Percentiles rank a stretch among this genome's conserved stretches.
These are phyloP conservation scores for Phytophthora ohioensis DNA, from an alignment of 352 stramenopile genomes.

Conservation along the genomic window DNA sequence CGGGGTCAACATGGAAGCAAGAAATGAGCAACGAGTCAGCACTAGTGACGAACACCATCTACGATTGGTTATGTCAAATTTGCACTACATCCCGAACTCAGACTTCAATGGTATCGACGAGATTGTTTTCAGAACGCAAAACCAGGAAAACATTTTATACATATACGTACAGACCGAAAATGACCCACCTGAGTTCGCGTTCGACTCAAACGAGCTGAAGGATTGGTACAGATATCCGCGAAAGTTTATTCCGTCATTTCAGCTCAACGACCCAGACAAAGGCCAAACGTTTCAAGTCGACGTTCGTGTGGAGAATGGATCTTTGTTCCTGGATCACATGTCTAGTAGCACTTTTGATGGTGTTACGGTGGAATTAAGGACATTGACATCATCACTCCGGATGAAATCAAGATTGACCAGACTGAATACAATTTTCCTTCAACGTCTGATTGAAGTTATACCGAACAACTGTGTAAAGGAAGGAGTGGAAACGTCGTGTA, in stretches of 20 bases:
- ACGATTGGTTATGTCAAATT: conserved; percentile 15
- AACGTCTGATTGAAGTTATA: conserved; percentile 39
- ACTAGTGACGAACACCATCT: conserved; percentile 7
- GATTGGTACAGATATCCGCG: conserved; percentile 39
- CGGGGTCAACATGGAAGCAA: conserved; percentile 10
- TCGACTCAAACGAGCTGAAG: conserved; percentile 20
- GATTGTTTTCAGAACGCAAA: conserved; percentile 20
- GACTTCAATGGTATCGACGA: conserved; percentile 44
- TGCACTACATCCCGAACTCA: conserved; percentile 27
- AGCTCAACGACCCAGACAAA: conserved; percentile 43
- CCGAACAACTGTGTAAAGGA: conserved; percentile 6
- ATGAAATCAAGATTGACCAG: conserved; percentile 35
- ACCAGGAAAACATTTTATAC: conserved; percentile 33
- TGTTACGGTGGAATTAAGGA: conserved; percentile 26
- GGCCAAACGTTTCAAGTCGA: conserved; percentile 47
- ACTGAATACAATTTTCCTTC: conserved; percentile 42
- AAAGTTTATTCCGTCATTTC: conserved; percentile 45
- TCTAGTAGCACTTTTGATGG: conserved; percentile 41
- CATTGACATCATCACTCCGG: conserved; percentile 13
- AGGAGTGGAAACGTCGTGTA: conserved; percentile 11
- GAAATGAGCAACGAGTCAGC: conserved; percentile 18
- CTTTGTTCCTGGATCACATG: conserved; percentile 26
- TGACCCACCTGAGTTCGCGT: conserved; percentile 38
- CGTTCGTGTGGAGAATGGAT: conserved; percentile 37
- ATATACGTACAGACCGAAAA: conserved; percentile 49